phyloP scores from a whole-genome alignment of 148 eudicot species.

The Fagopyrum esculentum region DNA sequence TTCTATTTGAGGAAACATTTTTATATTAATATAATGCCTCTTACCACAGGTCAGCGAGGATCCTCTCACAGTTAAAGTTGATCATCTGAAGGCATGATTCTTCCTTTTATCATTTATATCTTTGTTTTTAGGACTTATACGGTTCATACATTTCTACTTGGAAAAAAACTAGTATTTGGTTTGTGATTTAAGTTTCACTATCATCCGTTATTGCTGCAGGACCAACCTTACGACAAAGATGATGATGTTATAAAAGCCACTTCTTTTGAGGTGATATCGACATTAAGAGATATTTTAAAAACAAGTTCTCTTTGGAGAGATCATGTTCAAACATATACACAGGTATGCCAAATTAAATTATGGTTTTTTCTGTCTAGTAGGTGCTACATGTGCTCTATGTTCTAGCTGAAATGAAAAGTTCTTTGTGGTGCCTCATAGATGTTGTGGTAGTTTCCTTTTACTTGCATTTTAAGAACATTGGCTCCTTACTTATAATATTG shows the following conservation, averaged over 20 bases:
- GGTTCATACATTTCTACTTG: background rate
- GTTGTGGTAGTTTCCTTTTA: background rate
- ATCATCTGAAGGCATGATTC: slow-evolving; percentile 76
- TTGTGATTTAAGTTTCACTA: background rate
- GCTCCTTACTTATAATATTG: background rate
- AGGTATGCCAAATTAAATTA: slow-evolving; percentile 34
- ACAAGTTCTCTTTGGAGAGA: slow-evolving; percentile 97
- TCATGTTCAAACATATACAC: slow-evolving; percentile 88
- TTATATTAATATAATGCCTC: slow-evolving; percentile 12
- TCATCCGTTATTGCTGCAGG: slow-evolving; percentile 38
- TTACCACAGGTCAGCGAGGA: slow-evolving; percentile 82
- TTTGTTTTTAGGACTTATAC: background rate
- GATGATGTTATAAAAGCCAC: slow-evolving; percentile 96
- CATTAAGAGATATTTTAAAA: slow-evolving; percentile 87
- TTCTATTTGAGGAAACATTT: background rate
- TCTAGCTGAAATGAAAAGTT: background rate
- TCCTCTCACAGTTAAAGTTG: slow-evolving; percentile 94
- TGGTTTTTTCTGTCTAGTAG: background rate
- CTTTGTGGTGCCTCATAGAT: background rate
- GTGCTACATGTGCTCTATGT: background rate
- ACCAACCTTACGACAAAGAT: slow-evolving; percentile 76
- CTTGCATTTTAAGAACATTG: background rate
- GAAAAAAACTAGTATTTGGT: background rate
- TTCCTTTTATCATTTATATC: slow-evolving; percentile 1
- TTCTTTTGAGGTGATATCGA: slow-evolving; percentile 94